A percentile compares a stretch with the other conserved stretches of the same genome.
phyloP scores from a whole-genome alignment of 345 rosid species.

The Noccaea caerulescens region DNA sequence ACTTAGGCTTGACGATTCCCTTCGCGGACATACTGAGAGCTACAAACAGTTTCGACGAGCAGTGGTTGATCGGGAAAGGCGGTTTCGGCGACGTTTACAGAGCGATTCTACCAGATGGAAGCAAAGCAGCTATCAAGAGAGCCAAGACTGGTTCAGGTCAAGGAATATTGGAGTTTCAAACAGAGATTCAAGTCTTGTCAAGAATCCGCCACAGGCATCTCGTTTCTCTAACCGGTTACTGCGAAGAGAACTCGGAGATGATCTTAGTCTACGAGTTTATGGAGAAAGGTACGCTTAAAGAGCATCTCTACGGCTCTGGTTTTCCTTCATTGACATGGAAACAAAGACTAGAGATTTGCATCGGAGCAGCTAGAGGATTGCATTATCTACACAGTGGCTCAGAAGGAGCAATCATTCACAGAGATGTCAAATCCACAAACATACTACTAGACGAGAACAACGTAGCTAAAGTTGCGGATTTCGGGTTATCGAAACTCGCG shows the following conservation, averaged over 20 bases:
- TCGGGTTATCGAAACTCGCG: constrained; percentile 37
- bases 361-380: constrained; percentile 45
- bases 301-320: constrained; percentile 38
- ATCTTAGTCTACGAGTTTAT: constrained; percentile 45
- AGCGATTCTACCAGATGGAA: constrained; percentile 33
- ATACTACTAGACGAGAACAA: constrained; percentile 43
- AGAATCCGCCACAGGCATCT: constrained; percentile 71
- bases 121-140: constrained; percentile 42
- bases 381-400: constrained; percentile 42
- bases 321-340: constrained; percentile 31
- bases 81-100: constrained; percentile 45
- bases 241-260: constrained; percentile 53
- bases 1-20: constrained; percentile 36
- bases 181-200: constrained; percentile 51
- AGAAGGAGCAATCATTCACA: constrained; percentile 46
- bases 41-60: constrained; percentile 40
- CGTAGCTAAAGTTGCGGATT: constrained; percentile 38
- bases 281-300: constrained; percentile 44
- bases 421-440: constrained; percentile 46
- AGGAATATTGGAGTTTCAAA: constrained; percentile 42
- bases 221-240: constrained; percentile 70
- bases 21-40: constrained; percentile 21
- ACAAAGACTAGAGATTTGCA: constrained; percentile 44
- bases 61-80: constrained; percentile 36
- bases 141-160: constrained; percentile 38